phyloP scores from a whole-genome alignment of 768 basidiomycete genomes.

The Albatrellus ellisii region DNA sequence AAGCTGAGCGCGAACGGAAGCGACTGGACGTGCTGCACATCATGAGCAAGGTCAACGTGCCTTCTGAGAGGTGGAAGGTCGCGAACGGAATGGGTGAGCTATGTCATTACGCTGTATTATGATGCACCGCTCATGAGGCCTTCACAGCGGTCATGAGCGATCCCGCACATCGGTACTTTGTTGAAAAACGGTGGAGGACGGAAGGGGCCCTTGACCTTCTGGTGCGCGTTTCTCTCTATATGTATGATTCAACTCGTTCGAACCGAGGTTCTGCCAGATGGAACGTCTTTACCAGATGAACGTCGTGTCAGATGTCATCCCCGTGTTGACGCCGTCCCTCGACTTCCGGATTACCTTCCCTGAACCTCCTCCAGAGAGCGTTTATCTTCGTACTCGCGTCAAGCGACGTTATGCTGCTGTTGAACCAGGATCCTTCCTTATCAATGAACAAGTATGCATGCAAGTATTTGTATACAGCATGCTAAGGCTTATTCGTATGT shows the following conservation, averaged over 20 bases:
- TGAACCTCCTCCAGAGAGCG: constrained; percentile 19
- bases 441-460: constrained; percentile 50
- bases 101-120: background rate
- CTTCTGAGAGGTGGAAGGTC: constrained; percentile 67
- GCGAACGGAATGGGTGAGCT: constrained; percentile 64
- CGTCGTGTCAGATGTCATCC: constrained; percentile 79
- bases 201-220: constrained; percentile 76
- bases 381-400: constrained; percentile 16
- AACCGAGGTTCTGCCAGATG: constrained; percentile 42
- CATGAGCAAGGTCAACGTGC: constrained; percentile 77
- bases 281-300: constrained; percentile 87
- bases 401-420: constrained; percentile 28
- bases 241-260: background rate
- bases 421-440: constrained; percentile 58
- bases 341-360: constrained; percentile 60
- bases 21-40: constrained; percentile 48
- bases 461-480: background rate
- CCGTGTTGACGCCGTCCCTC: constrained; percentile 53
- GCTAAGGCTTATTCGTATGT: background rate
- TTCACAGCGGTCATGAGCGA: constrained; percentile 50
- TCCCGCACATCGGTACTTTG: constrained; percentile 61
- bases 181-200: constrained; percentile 77
- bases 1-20: constrained; percentile 24
- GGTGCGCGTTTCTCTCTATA: constrained; percentile 28
- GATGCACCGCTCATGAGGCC: background rate